Evolutionary conservation across 2,329 filamentous ascomycete genomes (phyloP).

Genomic region (Trichoderma cornu-damae): DNA sequence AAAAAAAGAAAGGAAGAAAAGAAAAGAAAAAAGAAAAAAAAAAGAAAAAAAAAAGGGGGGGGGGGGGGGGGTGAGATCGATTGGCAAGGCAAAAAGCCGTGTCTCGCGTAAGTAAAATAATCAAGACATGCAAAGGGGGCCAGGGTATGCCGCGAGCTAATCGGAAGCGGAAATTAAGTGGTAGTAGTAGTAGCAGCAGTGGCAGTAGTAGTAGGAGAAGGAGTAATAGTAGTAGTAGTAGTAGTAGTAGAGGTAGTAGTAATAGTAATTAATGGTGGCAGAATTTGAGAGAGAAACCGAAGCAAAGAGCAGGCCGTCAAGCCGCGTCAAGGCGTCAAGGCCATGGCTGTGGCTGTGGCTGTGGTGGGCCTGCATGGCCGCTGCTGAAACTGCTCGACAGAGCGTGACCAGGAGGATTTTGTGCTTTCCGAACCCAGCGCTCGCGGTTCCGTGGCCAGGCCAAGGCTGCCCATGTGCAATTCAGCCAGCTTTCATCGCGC

Average conservation of each 20-base stretch:
- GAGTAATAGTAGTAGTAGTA: neutral
- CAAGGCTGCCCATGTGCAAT: neutral
- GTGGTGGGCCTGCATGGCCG: neutral
- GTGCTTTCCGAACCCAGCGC: neutral
- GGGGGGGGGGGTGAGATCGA: no score
- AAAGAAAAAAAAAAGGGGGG: neutral
- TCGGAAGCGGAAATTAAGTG: neutral
- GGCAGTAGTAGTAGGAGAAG: no score
- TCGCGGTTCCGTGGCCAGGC: neutral
- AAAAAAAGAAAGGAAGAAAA: neutral
- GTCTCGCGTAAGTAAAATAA: neutral
- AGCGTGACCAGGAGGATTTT: constrained; percentile 13
- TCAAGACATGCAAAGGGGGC: neutral
- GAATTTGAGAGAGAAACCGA: neutral
- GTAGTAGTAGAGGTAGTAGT: no score
- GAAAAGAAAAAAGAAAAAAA: neutral
- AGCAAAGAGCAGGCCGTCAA: neutral
- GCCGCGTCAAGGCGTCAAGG: neutral
- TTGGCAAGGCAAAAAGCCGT: neutral
- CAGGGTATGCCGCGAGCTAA: neutral
- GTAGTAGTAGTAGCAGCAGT: neutral
- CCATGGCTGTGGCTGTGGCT: no score
- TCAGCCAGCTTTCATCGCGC: constrained; percentile 35
- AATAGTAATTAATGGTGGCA: neutral
- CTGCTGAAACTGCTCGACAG: constrained; percentile 8